A percentile compares a stretch with the other conserved stretches of the same genome.
Evolutionary conservation across 768 basidiomycete genomes (phyloP).

Genomic region (Podaxis carcinomalis): DNA sequence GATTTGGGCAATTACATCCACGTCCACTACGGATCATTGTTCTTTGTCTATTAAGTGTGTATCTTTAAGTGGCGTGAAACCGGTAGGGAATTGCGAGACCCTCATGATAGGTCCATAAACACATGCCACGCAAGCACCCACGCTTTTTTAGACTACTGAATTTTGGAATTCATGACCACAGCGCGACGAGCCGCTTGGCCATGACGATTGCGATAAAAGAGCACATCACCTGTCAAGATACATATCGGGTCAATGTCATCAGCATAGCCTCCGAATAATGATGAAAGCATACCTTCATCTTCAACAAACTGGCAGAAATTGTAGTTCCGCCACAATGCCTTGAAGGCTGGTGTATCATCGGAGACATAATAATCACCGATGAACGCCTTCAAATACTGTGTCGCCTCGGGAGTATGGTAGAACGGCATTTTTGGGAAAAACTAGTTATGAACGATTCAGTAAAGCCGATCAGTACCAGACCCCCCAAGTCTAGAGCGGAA

Average conservation of each 20-base stretch:
- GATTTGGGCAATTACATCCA: background rate
- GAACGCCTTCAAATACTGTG: conserved; percentile 42
- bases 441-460: conserved; percentile 21
- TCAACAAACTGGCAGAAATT: conserved; percentile 57
- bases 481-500: background rate
- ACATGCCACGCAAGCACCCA: background rate
- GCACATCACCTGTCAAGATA: conserved; percentile 28
- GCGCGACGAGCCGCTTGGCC: conserved; percentile 34
- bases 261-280: background rate
- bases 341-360: conserved; percentile 35
- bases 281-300: conserved; percentile 36
- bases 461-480: background rate
- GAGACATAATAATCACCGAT: conserved; percentile 48
- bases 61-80: background rate
- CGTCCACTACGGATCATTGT: conserved; percentile 4
- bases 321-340: conserved; percentile 51
- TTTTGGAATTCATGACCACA: conserved; percentile 7
- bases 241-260: background rate
- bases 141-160: no score
- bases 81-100: background rate
- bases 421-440: conserved; percentile 63
- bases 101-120: background rate
- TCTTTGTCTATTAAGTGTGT: no score
- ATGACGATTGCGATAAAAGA: conserved; percentile 43
- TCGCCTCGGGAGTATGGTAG: conserved; percentile 51